These are phyloP conservation scores for Fusarium tupiense DNA, from an alignment of 2,329 filamentous ascomycete species.

Conservation along the genomic window DNA sequence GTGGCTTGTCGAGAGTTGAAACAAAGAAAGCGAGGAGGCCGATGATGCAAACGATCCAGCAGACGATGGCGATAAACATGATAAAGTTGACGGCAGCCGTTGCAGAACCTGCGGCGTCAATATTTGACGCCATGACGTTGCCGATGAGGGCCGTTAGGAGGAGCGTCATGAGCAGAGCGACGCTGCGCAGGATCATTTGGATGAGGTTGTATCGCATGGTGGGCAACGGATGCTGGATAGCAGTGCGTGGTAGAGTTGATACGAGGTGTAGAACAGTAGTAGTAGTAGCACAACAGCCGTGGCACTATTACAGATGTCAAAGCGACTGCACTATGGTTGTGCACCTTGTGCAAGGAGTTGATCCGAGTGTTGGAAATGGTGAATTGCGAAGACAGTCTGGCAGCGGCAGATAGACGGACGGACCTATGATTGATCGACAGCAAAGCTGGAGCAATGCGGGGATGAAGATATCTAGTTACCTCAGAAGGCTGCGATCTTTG, in stretches of 20 bases:
- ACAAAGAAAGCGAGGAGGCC: conserved; percentile 67
- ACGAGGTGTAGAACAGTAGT: background rate
- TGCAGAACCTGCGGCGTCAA: conserved; percentile 54
- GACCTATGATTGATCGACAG: conserved; percentile 22
- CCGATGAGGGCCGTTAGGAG: conserved; percentile 66
- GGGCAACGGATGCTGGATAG: conserved; percentile 24
- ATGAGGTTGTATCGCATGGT: conserved; percentile 51
- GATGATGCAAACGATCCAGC: conserved; percentile 72
- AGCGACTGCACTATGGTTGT: background rate
- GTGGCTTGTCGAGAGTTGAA: conserved; percentile 60
- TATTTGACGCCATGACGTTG: conserved; percentile 65
- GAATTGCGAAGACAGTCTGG: background rate
- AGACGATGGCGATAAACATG: conserved; percentile 75
- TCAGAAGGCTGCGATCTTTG: conserved; percentile 25
- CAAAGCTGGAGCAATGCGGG: conserved; percentile 20
- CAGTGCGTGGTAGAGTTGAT: conserved; percentile 2
- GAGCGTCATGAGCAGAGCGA: conserved; percentile 63
- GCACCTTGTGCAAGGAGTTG: background rate
- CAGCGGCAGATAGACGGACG: background rate
- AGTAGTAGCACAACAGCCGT: background rate
- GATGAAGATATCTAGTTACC: conserved; percentile 31
- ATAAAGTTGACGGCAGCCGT: conserved; percentile 67
- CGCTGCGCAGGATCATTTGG: conserved; percentile 57
- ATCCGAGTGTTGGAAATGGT: background rate
- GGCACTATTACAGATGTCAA: background rate